These are phyloP conservation scores for Cyclospora cayetanensis DNA, from an alignment of 169 alveolate genomes.

Conservation along the genomic window DNA sequence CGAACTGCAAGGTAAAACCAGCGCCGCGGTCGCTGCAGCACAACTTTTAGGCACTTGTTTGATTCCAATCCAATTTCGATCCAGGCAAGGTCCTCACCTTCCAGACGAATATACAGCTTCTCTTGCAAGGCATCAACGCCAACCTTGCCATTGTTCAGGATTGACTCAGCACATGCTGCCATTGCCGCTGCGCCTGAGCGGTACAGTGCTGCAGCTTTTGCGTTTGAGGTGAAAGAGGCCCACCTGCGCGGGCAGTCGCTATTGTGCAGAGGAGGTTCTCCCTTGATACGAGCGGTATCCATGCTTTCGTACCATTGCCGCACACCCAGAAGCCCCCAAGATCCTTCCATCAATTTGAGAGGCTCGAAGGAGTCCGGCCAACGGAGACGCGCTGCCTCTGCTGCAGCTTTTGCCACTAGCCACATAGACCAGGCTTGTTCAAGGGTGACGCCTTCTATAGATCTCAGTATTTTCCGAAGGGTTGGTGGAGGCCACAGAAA, in stretches of 20 bases:
- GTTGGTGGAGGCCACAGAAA: slow-evolving; percentile 40
- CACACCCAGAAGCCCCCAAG: background rate
- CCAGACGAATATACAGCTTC: slow-evolving; percentile 18
- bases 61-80: background rate
- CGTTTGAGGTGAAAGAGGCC: background rate
- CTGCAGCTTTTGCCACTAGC: background rate
- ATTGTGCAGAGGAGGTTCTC: background rate
- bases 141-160: background rate
- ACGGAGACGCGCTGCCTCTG: background rate
- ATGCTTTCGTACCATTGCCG: background rate
- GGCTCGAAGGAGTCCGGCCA: background rate
- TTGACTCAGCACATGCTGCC: background rate
- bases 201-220: background rate
- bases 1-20: background rate
- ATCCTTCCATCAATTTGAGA: background rate
- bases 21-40: slow-evolving; percentile 41
- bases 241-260: background rate
- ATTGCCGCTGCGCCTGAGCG: background rate
- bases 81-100: slow-evolving; percentile 32
- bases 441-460: background rate
- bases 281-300: background rate
- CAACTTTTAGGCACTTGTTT: background rate
- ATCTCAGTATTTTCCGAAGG: background rate
- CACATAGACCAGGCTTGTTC: background rate
- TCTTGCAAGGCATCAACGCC: background rate